phyloP scores from a whole-genome alignment of 495 filamentous ascomycete species.

The Trichoderma gamsii region DNA sequence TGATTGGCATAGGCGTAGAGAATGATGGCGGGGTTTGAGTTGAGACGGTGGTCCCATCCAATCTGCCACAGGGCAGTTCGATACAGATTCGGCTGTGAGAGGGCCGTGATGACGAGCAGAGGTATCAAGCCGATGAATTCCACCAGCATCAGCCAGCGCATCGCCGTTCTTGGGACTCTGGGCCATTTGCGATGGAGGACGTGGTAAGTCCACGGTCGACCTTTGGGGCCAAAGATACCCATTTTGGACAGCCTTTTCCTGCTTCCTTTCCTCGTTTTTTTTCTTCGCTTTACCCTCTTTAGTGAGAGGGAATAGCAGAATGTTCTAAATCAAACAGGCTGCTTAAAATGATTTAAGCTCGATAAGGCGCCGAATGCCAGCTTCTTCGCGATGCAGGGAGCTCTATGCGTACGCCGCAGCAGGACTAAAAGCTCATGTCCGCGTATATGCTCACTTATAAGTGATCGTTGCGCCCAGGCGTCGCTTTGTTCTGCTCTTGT shows the following conservation, averaged over 20 bases:
- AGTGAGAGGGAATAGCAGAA: no score
- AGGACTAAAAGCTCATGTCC: background rate
- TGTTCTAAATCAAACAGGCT: no score
- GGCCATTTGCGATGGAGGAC: constrained; percentile 55
- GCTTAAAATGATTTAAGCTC: no score
- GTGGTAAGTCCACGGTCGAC: constrained; percentile 28
- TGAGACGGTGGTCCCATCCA: constrained; percentile 72
- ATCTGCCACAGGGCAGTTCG: constrained; percentile 76
- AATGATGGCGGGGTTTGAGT: constrained; percentile 67
- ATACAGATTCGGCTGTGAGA: constrained; percentile 74
- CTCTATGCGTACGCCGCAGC: background rate
- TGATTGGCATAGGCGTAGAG: constrained; percentile 77
- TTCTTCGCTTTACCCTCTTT: no score
- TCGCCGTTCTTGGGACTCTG: constrained; percentile 22
- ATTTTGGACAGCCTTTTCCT: background rate
- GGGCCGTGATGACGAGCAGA: constrained; percentile 70
- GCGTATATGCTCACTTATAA: background rate
- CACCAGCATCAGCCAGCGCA: constrained; percentile 41
- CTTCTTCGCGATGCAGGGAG: background rate
- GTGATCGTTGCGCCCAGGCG: background rate
- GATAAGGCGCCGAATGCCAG: no score
- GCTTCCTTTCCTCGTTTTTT: no score
- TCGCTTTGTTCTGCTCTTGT: background rate
- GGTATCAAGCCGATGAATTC: constrained; percentile 67
- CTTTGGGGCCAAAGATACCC: background rate